Evolutionary conservation across 768 basidiomycete species (phyloP).

Genomic region (Suillus ampliporus): DNA sequence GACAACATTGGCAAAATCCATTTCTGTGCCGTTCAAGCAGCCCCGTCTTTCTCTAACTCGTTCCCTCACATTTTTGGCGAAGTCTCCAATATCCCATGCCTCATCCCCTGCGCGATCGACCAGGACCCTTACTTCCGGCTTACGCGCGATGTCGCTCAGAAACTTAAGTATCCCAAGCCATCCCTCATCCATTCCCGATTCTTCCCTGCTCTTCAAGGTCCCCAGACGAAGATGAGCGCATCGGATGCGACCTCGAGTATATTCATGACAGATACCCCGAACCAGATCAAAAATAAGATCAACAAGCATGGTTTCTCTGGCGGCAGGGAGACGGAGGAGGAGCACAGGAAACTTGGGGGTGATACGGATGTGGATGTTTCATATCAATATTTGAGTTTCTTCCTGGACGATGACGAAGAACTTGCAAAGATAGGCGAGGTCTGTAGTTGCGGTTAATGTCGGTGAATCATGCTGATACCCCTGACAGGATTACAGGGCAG

Average conservation of each 20-base stretch:
- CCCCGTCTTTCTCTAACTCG: slow-evolving; percentile 96
- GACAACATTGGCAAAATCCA: slow-evolving; percentile 99
- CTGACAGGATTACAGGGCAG: slow-evolving; percentile 87
- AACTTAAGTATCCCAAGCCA: slow-evolving; percentile 96
- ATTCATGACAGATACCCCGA: slow-evolving; percentile 92
- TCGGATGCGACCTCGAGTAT: slow-evolving; percentile 92
- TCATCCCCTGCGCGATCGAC: slow-evolving; percentile 99
- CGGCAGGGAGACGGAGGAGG: slow-evolving; percentile 94
- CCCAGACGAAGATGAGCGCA: slow-evolving; percentile 99
- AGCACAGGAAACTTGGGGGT: slow-evolving; percentile 87
- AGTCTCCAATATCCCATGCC: slow-evolving; percentile 80
- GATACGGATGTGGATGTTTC: slow-evolving; percentile 94
- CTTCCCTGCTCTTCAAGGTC: slow-evolving; percentile 97
- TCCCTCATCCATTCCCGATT: slow-evolving; percentile 93
- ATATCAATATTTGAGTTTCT: slow-evolving; percentile 95
- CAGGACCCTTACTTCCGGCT: slow-evolving; percentile 98
- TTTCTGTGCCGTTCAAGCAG: slow-evolving; percentile 94
- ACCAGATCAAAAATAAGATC: slow-evolving; percentile 97
- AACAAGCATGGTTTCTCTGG: slow-evolving; percentile 97
- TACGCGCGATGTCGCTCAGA: slow-evolving; percentile 92
- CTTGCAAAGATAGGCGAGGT: slow-evolving; percentile 79
- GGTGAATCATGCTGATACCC: slow-evolving; percentile 1
- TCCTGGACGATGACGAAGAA: slow-evolving; percentile 94
- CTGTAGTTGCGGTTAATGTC: slow-evolving; percentile 25
- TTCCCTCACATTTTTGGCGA: slow-evolving; percentile 98